Percentiles rank a stretch among this genome's conserved stretches.
Conservation (phyloP, 2,329 filamentous ascomycete genomes). For the Ambrosiella cleistominuta region DNA sequence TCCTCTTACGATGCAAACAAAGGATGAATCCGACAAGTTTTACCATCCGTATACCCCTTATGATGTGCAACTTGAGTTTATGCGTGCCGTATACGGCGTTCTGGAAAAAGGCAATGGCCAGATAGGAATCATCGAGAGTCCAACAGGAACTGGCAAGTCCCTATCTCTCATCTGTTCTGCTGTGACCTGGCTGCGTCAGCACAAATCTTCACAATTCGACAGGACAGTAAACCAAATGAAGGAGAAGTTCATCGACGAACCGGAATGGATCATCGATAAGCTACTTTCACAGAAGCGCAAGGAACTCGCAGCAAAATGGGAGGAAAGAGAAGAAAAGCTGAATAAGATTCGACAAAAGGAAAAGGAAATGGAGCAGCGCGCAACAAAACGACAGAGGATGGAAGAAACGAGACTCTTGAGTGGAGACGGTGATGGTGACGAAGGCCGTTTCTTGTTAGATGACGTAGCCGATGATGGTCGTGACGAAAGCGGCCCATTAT, state of each 20-base stretch:
- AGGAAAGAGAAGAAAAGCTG: constrained; percentile 58
- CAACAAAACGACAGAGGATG: constrained; percentile 28
- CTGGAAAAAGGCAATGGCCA: constrained; percentile 54
- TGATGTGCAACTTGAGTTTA: constrained; percentile 72
- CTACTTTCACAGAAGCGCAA: constrained; percentile 50
- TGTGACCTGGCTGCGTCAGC: constrained; percentile 74
- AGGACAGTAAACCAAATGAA: constrained; percentile 29
- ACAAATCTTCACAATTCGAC: constrained; percentile 47
- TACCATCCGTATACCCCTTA: constrained; percentile 81
- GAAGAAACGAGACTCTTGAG: constrained; percentile 19
- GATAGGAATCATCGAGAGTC: constrained; percentile 78
- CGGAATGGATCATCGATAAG: constrained; percentile 70
- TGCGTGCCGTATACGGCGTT: constrained; percentile 65
- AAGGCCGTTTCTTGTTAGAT: constrained; percentile 57
- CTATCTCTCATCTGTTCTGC: constrained; percentile 78
- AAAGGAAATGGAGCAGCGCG: constrained; percentile 35
- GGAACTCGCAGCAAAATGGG: constrained; percentile 46
- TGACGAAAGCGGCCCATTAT: constrained; percentile 24
- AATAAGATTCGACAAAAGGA: constrained; percentile 46
- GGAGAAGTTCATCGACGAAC: constrained; percentile 44
- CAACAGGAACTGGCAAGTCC: constrained; percentile 86
- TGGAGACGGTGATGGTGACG: constrained; percentile 29
- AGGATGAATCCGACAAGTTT: constrained; percentile 35
- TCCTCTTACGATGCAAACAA: neutral
- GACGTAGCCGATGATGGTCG: constrained; percentile 39